Base-by-base conservation (phyloP, 1,139 yeast species). In the Candida pseudoviswanathii region DNA sequence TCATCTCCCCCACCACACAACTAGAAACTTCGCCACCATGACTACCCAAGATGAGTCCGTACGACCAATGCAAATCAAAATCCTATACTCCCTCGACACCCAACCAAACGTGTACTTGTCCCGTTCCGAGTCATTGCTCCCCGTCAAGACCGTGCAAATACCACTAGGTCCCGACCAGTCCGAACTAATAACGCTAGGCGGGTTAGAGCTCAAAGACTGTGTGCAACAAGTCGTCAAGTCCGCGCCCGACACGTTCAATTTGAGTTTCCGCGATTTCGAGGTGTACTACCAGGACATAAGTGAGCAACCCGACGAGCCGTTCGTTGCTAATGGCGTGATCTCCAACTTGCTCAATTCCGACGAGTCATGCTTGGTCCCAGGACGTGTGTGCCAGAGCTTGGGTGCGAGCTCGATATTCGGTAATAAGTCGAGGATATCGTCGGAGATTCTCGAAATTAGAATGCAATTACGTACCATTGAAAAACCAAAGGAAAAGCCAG, bases 231-330 rank as follows among this genome's bases (percentile, higher is more conserved):
- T 84, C 27, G 64, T 78, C 49, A 65, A 66, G 41, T 71, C 82
- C 45, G 81, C 86, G 16, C 88, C 88, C 3, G 89, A 84, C 57
- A 75, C 81, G 64, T 82, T 77, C 67, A 70, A 63, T 51, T 73
- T 74, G 51, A 66, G 69, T 22, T 51, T 69, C 1, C 72, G 72
- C 51, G 94, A 86, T 60, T 86, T 83, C 61, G 87, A 88, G 39
- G 81, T 86, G 21, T 86, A 86, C 64, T 85, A 83, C 56, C 84
- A 82, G 58, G 94, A 86, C 62, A 78, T 86, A 44, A 80, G 87
- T 31, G 94, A 86, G 62, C 80, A 76, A 59, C 82, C 82, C 4
- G 89, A 84, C 59, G 92, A 86, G 64, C 94, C 94, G 2, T 82
- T 84, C 62, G 94, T 86, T 7, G 85, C 89, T 21, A 80, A 82